A percentile compares a stretch with the other conserved stretches of the same genome.
phyloP scores from a whole-genome alignment of 225 moss, liverwort and hornwort genomes.

The Bryum argenteum region DNA sequence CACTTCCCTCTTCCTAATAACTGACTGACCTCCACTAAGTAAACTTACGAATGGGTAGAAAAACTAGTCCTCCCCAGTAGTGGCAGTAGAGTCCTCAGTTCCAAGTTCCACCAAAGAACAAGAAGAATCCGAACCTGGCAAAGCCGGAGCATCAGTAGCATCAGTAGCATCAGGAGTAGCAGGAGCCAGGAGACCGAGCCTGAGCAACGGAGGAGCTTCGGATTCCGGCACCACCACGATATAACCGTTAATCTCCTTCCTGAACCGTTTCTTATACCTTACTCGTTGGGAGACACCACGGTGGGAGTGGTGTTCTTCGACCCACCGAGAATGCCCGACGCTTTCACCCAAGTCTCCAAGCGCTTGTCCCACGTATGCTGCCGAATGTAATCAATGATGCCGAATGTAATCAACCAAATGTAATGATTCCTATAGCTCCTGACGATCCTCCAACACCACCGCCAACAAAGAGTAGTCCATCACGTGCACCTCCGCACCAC shows the following conservation, averaged over 20 bases:
- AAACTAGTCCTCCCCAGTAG: constrained; percentile 38
- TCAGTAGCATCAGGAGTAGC: too few species aligned
- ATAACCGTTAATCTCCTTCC: constrained; percentile 63
- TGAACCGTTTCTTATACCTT: constrained; percentile 67
- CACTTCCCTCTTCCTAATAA: constrained; percentile 48
- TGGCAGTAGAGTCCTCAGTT: constrained; percentile 33
- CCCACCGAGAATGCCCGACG: constrained; percentile 66
- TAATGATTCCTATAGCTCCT: constrained; percentile 70
- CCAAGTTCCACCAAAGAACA: constrained; percentile 24
- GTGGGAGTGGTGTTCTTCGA: constrained; percentile 58
- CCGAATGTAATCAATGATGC: constrained; percentile 71
- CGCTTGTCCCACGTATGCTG: constrained; percentile 81
- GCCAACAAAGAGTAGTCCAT: constrained; percentile 78
- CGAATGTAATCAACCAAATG: too few species aligned
- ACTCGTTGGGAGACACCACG: constrained; percentile 70
- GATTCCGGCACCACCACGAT: constrained; percentile 63
- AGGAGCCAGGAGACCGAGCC: too few species aligned
- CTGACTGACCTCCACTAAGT: constrained; percentile 35
- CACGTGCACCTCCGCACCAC: constrained; percentile 60
- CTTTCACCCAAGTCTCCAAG: constrained; percentile 77
- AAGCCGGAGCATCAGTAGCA: neutral
- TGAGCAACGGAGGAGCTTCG: constrained; percentile 46
- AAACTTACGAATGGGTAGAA: constrained; percentile 15
- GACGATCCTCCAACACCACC: constrained; percentile 57
- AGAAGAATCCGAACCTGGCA: constrained; percentile 28